A percentile compares a stretch with the other conserved stretches of the same genome.
Conservation (phyloP, 2,329 filamentous ascomycete genomes). For the Fusarium sp. region DNA sequence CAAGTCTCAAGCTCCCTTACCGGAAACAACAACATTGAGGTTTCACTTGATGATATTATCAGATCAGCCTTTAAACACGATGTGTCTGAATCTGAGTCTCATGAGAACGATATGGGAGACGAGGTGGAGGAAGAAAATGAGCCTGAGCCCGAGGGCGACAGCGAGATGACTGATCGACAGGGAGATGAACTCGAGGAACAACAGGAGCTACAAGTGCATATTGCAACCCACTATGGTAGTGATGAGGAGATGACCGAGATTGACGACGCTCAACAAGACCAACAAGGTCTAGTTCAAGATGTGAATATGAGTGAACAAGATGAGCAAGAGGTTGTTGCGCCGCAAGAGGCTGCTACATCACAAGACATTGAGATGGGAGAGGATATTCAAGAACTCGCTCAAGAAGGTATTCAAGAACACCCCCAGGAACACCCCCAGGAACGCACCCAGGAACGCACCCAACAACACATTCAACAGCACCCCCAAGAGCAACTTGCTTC, state of each 20-base stretch:
- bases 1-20: neutral
- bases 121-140: neutral
- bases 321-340: neutral
- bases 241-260: slow-evolving; percentile 13
- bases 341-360: neutral
- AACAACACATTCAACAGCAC: neutral
- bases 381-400: neutral
- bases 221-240: neutral
- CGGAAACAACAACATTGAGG: neutral
- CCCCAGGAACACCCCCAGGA: neutral
- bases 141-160: neutral
- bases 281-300: neutral
- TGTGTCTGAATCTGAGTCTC: neutral
- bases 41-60: neutral
- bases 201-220: neutral
- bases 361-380: slow-evolving; percentile 18
- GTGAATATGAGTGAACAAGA: neutral
- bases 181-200: neutral
- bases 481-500: neutral
- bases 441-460: neutral
- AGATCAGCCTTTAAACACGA: too few species aligned
- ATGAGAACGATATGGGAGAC: neutral
- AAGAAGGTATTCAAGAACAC: neutral
- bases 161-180: neutral
- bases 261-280: too few species aligned